Conservation (phyloP, 2,329 filamentous ascomycete species). For the Myriosclerotinia curreyana region DNA sequence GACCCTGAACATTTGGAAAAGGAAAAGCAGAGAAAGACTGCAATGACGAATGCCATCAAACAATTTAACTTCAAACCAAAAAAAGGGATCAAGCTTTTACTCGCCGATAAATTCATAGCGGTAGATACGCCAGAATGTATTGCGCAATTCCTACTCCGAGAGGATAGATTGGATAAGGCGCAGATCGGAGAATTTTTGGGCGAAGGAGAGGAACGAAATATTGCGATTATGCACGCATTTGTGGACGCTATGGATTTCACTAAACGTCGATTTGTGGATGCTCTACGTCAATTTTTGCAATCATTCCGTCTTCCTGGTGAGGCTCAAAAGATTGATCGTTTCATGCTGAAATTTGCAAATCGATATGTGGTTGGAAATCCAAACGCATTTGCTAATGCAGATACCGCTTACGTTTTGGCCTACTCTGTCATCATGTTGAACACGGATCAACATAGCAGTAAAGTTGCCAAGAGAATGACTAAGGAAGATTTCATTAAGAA, state of each 20-base stretch:
- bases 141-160: slow-evolving; percentile 74
- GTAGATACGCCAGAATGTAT: slow-evolving; percentile 78
- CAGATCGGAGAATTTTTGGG: slow-evolving; percentile 92
- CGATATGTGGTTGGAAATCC: slow-evolving; percentile 93
- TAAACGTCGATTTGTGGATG: slow-evolving; percentile 88
- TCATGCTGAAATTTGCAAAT: slow-evolving; percentile 99
- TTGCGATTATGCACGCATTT: slow-evolving; percentile 98
- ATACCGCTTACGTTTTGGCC: slow-evolving; percentile 92
- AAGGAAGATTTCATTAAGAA: slow-evolving; percentile 99
- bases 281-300: slow-evolving; percentile 86
- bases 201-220: slow-evolving; percentile 88
- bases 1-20: slow-evolving; percentile 93
- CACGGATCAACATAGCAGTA: slow-evolving; percentile 88
- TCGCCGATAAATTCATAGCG: slow-evolving; percentile 83
- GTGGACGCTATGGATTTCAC: slow-evolving; percentile 93
- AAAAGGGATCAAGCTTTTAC: slow-evolving; percentile 77
- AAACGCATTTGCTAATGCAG: slow-evolving; percentile 95
- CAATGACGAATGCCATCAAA: slow-evolving; percentile 79
- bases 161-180: slow-evolving; percentile 84
- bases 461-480: slow-evolving; percentile 83
- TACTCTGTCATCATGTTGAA: slow-evolving; percentile 98
- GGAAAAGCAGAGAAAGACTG: slow-evolving; percentile 91
- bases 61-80: slow-evolving; percentile 99
- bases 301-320: slow-evolving; percentile 93
- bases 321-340: slow-evolving; percentile 97